Evolutionary conservation across 2,329 filamentous ascomycete species (phyloP).

Genomic region (Tricladium varicosporioides): DNA sequence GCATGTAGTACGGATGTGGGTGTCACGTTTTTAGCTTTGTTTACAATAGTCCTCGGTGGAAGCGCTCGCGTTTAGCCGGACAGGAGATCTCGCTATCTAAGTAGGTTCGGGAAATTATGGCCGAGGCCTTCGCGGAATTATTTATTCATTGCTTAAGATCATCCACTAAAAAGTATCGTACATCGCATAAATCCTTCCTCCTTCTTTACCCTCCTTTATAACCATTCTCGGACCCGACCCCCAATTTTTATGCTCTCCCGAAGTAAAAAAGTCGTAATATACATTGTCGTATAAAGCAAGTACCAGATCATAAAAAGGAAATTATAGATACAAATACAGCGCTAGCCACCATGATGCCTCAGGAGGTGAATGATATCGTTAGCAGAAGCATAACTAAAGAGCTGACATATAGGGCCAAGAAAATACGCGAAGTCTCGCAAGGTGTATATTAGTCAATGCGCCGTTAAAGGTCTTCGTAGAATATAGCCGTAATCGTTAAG

Average conservation of each 20-base stretch:
- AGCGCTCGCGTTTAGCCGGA: no score
- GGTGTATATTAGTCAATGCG: conserved; percentile 1
- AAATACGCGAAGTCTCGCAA: conserved; percentile 3
- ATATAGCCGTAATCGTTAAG: conserved; percentile 11
- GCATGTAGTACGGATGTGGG: no score
- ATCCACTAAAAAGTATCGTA: neutral
- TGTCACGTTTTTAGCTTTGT: no score
- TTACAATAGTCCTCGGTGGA: no score
- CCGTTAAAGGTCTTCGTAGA: neutral
- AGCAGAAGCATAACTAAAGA: conserved; percentile 11
- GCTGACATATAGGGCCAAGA: neutral
- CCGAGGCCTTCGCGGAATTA: neutral
- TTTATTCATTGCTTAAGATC: neutral
- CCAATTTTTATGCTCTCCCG: neutral
- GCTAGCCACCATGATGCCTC: conserved; percentile 15
- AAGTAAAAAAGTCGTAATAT: neutral
- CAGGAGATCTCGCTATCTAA: no score
- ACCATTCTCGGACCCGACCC: neutral
- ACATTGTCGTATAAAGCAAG: neutral
- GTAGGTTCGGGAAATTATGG: neutral
- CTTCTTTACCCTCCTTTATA: neutral
- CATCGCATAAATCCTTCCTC: neutral
- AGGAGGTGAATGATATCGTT: conserved; percentile 13
- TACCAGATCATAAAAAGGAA: conserved; percentile 2
- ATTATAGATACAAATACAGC: conserved; percentile 11